Evolutionary conservation across 2,329 filamentous ascomycete genomes (phyloP).

Genomic region (Pseudogymnoascus destructans): DNA sequence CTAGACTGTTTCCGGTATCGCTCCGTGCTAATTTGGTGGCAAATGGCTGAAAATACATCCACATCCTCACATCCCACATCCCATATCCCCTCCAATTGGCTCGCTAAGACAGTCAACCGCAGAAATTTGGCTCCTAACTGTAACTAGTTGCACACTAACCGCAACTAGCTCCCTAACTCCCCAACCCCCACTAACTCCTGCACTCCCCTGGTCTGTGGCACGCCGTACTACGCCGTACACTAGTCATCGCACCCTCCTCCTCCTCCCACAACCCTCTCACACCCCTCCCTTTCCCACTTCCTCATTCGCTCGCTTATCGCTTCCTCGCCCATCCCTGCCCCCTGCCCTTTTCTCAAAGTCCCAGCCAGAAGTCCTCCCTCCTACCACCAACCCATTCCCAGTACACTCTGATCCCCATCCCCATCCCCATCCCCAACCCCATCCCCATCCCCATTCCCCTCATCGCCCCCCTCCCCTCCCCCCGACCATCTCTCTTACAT

Average conservation of each 20-base stretch:
- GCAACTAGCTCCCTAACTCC: not conserved
- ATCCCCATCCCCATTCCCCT: not conserved
- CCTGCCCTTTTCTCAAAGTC: not conserved
- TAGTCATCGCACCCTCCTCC: no score
- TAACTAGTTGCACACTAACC: not conserved
- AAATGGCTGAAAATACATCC: not conserved
- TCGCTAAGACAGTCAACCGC: not conserved
- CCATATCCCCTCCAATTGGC: not conserved
- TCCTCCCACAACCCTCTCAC: not conserved
- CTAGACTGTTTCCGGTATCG: conserved; percentile 1
- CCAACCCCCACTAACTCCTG: not conserved
- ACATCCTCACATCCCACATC: no score
- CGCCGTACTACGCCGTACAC: no score
- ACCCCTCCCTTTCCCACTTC: not conserved
- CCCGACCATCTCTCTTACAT: not conserved
- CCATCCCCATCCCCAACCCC: not conserved
- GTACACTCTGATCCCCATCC: not conserved
- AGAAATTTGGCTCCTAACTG: not conserved
- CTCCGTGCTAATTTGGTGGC: not conserved
- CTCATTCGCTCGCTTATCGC: not conserved
- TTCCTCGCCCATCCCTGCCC: not conserved
- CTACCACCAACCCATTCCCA: not conserved
- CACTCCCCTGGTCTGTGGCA: conserved; percentile 1
- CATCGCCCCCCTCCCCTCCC: not conserved
- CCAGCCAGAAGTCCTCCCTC: not conserved